Percentiles rank a stretch among this genome's conserved stretches.
phyloP scores from a whole-genome alignment of 176 grass and related monocot genomes.

The Musa acuminata region DNA sequence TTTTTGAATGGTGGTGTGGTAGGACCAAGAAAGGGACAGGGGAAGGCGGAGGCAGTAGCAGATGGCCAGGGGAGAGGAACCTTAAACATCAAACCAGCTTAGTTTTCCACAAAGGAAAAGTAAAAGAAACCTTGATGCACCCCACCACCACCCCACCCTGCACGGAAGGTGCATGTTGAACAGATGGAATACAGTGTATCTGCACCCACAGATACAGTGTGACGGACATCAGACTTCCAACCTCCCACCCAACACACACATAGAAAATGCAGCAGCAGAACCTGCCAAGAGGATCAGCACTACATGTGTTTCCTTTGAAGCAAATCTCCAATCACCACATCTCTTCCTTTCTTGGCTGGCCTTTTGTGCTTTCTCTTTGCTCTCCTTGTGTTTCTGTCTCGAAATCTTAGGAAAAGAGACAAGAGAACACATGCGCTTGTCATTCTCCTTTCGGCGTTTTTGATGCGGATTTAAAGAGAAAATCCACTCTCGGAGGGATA shows the following conservation, averaged over 20 bases:
- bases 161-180: background rate
- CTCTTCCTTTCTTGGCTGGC: background rate
- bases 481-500: too few relatives aligned
- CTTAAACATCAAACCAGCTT: background rate
- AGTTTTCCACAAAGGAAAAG: background rate
- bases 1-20: background rate
- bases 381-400: background rate
- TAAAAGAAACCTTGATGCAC: background rate
- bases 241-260: constrained; percentile 1
- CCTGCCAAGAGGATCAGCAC: background rate
- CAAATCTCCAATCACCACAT: background rate
- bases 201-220: background rate
- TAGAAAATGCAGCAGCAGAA: background rate
- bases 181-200: constrained; percentile 9
- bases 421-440: background rate
- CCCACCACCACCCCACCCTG: background rate
- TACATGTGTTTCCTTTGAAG: background rate
- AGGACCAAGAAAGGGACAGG: background rate
- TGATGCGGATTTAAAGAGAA: background rate
- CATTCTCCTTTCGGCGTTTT: background rate
- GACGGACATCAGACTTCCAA: background rate
- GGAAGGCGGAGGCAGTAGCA: background rate
- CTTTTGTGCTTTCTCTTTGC: background rate
- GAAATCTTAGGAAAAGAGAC: background rate
- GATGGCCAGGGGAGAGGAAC: constrained; percentile 3